phyloP scores from a whole-genome alignment of 2,329 filamentous ascomycete genomes.

The Exophiala bonariae region DNA sequence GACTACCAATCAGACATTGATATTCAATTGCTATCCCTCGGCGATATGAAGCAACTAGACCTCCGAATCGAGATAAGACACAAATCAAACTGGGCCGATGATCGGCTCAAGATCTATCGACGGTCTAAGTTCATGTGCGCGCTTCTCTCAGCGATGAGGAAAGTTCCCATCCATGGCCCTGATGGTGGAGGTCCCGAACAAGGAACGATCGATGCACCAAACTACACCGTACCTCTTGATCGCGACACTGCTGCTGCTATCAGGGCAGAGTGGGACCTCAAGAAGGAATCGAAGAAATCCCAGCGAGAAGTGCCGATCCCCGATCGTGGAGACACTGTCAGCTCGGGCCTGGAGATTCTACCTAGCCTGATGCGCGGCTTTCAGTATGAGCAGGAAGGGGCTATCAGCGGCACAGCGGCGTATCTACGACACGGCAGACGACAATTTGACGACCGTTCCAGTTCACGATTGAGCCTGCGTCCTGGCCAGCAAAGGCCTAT shows the following conservation, averaged over 20 bases:
- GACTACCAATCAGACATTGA: conserved; percentile 35
- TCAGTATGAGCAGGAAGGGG: background rate
- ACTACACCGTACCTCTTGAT: conserved; percentile 1
- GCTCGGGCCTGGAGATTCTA: background rate
- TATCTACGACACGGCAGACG: background rate
- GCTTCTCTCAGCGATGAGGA: conserved; percentile 5
- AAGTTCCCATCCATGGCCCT: conserved; percentile 8
- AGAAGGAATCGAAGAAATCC: background rate
- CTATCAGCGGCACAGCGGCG: background rate
- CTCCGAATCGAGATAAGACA: conserved; percentile 33
- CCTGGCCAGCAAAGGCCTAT: no score
- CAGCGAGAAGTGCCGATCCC: background rate
- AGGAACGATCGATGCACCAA: background rate
- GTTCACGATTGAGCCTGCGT: no score
- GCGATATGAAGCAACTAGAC: conserved; percentile 32
- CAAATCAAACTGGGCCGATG: conserved; percentile 19
- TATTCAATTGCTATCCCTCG: conserved; percentile 31
- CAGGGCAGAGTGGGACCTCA: background rate
- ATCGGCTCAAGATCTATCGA: conserved; percentile 1
- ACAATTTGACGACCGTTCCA: background rate
- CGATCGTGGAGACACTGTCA: background rate
- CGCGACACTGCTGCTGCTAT: background rate
- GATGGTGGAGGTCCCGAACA: background rate
- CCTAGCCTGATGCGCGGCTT: background rate
- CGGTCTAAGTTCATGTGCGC: conserved; percentile 14